Evolutionary conservation across 768 basidiomycete species (phyloP).

Genomic region (Lentinula boryana): DNA sequence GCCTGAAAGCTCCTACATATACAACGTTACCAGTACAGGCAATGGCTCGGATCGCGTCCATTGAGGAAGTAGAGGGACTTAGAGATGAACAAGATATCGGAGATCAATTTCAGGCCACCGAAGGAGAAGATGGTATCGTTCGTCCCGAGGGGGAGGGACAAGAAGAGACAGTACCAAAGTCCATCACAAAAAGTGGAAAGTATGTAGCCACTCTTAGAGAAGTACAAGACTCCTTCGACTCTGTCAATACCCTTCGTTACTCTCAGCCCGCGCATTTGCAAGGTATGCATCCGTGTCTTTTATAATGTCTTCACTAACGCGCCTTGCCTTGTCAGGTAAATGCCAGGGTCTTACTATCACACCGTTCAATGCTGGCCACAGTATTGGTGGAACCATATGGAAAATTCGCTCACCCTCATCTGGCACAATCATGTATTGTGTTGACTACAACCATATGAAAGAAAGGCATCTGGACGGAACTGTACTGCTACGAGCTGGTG

Average conservation of each 20-base stretch:
- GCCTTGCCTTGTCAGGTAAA: slow-evolving; percentile 48
- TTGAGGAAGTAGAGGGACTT: slow-evolving; percentile 82
- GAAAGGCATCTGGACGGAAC: slow-evolving; percentile 96
- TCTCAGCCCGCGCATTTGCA: slow-evolving; percentile 94
- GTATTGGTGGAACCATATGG: slow-evolving; percentile 96
- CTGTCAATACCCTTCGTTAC: slow-evolving; percentile 86
- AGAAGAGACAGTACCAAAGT: slow-evolving; percentile 18
- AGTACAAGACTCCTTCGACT: slow-evolving; percentile 90
- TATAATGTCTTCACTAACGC: slow-evolving; percentile 7
- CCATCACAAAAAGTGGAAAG: slow-evolving; percentile 37
- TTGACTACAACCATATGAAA: slow-evolving; percentile 92
- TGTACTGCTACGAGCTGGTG: slow-evolving; percentile 74
- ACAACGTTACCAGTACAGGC: slow-evolving; percentile 93
- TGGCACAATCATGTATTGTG: slow-evolving; percentile 92
- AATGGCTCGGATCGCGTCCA: slow-evolving; percentile 87
- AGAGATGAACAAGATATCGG: slow-evolving; percentile 69
- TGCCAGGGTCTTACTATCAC: slow-evolving; percentile 92
- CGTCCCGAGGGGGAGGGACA: slow-evolving; percentile 12
- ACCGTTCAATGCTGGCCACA: slow-evolving; percentile 92
- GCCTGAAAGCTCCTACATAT: slow-evolving; percentile 85
- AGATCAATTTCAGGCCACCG: slow-evolving; percentile 26
- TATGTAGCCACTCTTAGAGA: slow-evolving; percentile 75
- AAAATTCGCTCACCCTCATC: slow-evolving; percentile 97
- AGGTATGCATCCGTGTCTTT: slow-evolving; percentile 44
- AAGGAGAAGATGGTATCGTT: slow-evolving; percentile 20